Base-by-base conservation (phyloP, 768 basidiomycete genomes). In the Termitomyces sp. region DNA sequence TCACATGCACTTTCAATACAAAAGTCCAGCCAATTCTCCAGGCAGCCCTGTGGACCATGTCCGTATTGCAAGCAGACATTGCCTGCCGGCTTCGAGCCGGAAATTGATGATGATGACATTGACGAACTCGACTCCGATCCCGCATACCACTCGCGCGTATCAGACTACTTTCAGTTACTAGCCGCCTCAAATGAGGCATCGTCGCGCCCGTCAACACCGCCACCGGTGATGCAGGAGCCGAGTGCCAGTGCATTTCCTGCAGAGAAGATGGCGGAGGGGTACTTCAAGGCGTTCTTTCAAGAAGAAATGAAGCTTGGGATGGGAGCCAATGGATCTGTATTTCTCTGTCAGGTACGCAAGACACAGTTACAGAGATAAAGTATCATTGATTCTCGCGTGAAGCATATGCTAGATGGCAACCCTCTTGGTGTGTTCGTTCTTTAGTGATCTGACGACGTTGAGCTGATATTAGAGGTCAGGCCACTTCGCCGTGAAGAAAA, bases 401-500 rank as follows among this genome's bases (percentile, higher is more conserved):
- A 65, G 64, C 64, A 65, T 53, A 42, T 65, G 54, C 38, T 98
- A 36, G 91, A 97, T 56, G 92, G 89, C 9, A 95, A 94, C 65
- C 77, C 84, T 16, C 80, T 98, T 18, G 92, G 91, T 86, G 64
- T 65, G 75, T 67, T 20, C 6, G 61, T 28, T 53, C 24, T 55
- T 26, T 20, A 12, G 16, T 58, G 49, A 47, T 46, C 35, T 48
- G 49, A 50, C 62, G 20, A 40, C 42, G 42, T 30, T 30, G 38
- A 57, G 44, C 32, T 55, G 35, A 56, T 45, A 30, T 43, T 8
- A 24, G 40, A 12, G 44, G 40, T 54, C 35, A 83, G 90, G 90
- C 30, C 87, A 86, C 63, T 97, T 95, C 69, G 95, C 95, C 0
- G 90, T 97, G 48, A 98, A 98, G 75, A 98, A 97, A 70, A 93